Percentiles rank a stretch among this genome's conserved stretches.
These are phyloP conservation scores for Candida sithepensis DNA, from an alignment of 805 yeast species.

Conservation along the genomic window DNA sequence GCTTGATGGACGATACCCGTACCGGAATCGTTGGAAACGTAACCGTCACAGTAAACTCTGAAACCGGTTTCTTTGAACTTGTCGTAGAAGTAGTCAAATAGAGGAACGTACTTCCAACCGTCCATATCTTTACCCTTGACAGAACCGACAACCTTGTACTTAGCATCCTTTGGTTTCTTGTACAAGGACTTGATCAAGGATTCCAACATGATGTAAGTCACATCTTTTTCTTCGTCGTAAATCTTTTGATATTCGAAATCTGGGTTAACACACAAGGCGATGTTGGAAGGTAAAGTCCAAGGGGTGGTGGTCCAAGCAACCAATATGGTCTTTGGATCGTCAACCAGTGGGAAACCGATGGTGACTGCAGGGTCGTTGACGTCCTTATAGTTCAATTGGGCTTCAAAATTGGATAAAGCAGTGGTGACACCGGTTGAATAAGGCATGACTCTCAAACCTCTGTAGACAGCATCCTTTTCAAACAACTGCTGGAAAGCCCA, in stretches of 20 bases:
- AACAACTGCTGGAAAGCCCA: constrained; percentile 93
- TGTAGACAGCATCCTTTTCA: constrained; percentile 83
- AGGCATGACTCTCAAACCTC: constrained; percentile 98
- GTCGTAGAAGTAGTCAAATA: constrained; percentile 77
- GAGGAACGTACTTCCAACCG: constrained; percentile 78
- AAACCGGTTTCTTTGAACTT: constrained; percentile 74
- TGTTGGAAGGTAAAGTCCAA: constrained; percentile 96
- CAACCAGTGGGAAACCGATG: constrained; percentile 76
- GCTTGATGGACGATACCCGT: constrained; percentile 98
- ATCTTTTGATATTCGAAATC: constrained; percentile 89
- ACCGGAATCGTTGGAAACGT: constrained; percentile 93
- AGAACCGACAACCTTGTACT: constrained; percentile 76
- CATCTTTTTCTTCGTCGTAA: constrained; percentile 80
- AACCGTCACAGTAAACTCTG: constrained; percentile 75
- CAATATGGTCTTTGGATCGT: constrained; percentile 76
- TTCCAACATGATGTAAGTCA: constrained; percentile 81
- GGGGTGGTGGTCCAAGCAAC: constrained; percentile 99
- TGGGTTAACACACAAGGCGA: constrained; percentile 90
- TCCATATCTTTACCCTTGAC: constrained; percentile 75
- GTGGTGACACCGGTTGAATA: constrained; percentile 97
- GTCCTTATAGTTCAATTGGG: constrained; percentile 97
- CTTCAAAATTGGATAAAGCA: constrained; percentile 95
- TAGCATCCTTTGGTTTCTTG: constrained; percentile 92
- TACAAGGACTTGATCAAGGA: constrained; percentile 76
- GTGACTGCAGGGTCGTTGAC: constrained; percentile 97